Conservation (phyloP, 371 early-diverging fungal species). For the Haplosporangium sp. region DNA sequence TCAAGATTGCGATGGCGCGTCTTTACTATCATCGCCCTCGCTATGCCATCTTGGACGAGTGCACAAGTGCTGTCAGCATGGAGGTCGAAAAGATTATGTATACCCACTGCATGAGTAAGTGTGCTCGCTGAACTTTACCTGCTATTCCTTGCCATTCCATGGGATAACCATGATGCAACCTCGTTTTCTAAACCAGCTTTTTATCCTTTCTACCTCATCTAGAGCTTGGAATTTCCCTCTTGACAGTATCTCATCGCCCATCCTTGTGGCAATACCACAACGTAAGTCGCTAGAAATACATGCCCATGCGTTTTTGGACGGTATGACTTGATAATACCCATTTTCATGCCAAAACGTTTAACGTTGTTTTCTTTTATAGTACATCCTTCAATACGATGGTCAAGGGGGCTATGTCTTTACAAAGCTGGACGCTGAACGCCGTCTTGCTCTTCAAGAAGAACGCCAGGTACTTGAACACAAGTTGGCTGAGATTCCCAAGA, state of each 20-base stretch:
- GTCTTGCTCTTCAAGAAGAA: slow-evolving; percentile 85
- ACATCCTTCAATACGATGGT: slow-evolving; percentile 87
- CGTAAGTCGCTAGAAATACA: slow-evolving; percentile 13
- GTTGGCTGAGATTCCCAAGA: slow-evolving; percentile 75
- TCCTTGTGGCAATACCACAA: slow-evolving; percentile 92
- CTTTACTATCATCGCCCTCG: slow-evolving; percentile 92
- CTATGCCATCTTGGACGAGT: slow-evolving; percentile 92
- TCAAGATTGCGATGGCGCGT: slow-evolving; percentile 86
- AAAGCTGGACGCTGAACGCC: slow-evolving; percentile 87
- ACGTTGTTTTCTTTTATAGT: slow-evolving; percentile 27
- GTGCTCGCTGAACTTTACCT: neutral
- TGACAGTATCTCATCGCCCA: slow-evolving; percentile 92
- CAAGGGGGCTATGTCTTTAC: slow-evolving; percentile 90
- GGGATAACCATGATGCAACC: neutral
- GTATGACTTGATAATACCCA: too few relatives aligned
- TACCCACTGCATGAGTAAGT: slow-evolving; percentile 79
- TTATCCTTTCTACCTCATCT: slow-evolving; percentile 30
- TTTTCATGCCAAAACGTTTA: neutral
- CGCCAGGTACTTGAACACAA: slow-evolving; percentile 77
- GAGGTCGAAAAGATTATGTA: slow-evolving; percentile 93
- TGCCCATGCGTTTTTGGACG: neutral
- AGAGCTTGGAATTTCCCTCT: slow-evolving; percentile 84
- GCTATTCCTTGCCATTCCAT: neutral
- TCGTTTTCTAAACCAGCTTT: slow-evolving; percentile 46
- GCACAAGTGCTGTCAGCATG: slow-evolving; percentile 92